Percentiles rank a stretch among this genome's conserved stretches.
These are phyloP conservation scores for Rubia balearica DNA, from an alignment of 305 asterid species.

Conservation along the genomic window DNA sequence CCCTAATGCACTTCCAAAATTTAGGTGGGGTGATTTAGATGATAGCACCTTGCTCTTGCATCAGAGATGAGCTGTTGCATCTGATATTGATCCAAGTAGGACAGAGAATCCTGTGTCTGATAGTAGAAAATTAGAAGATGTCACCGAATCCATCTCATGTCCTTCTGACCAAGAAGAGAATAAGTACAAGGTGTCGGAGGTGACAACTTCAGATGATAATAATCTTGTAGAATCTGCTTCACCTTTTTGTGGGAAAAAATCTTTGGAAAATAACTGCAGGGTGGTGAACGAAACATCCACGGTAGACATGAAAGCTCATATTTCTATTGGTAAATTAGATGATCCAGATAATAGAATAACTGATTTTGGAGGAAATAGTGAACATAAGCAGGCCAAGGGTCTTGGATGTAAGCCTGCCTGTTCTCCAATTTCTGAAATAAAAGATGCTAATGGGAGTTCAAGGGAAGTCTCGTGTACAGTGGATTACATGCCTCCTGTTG, in stretches of 20 bases:
- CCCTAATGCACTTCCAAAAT: conserved; percentile 40
- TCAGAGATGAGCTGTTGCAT: conserved; percentile 41
- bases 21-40: conserved; percentile 96
- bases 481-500: not conserved
- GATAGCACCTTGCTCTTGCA: conserved; percentile 57
- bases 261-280: conserved; percentile 26
- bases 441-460: conserved; percentile 28
- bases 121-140: conserved; percentile 24
- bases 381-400: conserved; percentile 24
- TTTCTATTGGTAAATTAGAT: conserved; percentile 34
- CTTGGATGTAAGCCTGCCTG: conserved; percentile 21
- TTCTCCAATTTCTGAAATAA: conserved; percentile 29
- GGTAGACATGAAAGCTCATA: conserved; percentile 53
- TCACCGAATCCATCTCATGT: conserved; percentile 24
- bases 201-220: conserved; percentile 23
- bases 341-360: conserved; percentile 25
- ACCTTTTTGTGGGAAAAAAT: conserved; percentile 20
- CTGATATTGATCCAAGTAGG: conserved; percentile 35
- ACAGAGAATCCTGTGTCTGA: conserved; percentile 27
- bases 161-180: conserved; percentile 26
- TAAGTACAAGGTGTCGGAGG: conserved; percentile 16
- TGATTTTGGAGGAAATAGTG: conserved; percentile 25
- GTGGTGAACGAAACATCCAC: conserved; percentile 40
- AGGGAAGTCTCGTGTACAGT: conserved; percentile 6
- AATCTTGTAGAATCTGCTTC: conserved; percentile 26